Evolutionary conservation across 129 eudicot genomes (phyloP).

Genomic region (Heracleum sosnowskyi): DNA sequence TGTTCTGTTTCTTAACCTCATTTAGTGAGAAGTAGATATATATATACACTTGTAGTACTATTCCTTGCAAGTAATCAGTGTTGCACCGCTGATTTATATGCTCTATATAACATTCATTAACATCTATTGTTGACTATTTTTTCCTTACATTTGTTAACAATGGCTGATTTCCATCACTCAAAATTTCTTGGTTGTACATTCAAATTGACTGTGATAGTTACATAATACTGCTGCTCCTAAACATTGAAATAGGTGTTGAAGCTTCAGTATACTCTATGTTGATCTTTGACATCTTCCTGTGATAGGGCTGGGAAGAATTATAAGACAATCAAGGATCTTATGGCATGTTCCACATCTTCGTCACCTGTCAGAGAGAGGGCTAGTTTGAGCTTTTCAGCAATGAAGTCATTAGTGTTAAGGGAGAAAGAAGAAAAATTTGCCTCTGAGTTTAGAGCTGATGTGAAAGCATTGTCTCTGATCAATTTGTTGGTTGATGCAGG

Average conservation of each 20-base stretch:
- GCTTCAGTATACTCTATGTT: background rate
- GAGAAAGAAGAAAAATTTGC: slow-evolving; percentile 71
- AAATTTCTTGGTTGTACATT: background rate
- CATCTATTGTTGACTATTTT: background rate
- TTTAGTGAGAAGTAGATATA: background rate
- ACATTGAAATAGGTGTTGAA: background rate
- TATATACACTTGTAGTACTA: background rate
- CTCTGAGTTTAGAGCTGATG: slow-evolving; percentile 50
- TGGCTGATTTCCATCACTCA: background rate
- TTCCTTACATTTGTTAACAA: background rate
- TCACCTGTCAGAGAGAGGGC: slow-evolving; percentile 92
- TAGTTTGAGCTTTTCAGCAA: slow-evolving; percentile 64
- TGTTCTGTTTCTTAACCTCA: background rate
- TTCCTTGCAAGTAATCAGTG: background rate
- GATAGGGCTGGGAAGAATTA: slow-evolving; percentile 55
- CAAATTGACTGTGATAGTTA: background rate
- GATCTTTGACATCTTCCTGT: slow-evolving; percentile 4
- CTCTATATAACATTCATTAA: background rate
- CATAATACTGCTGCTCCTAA: background rate
- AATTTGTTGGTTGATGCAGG: slow-evolving; percentile 65
- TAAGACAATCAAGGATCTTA: slow-evolving; percentile 66
- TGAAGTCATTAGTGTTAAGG: slow-evolving; percentile 79
- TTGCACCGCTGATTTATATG: background rate
- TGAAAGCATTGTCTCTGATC: slow-evolving; percentile 47
- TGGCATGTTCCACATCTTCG: slow-evolving; percentile 62